These are phyloP conservation scores for Pittosporum tobira DNA, from an alignment of 129 eudicot genomes.

Conservation along the genomic window DNA sequence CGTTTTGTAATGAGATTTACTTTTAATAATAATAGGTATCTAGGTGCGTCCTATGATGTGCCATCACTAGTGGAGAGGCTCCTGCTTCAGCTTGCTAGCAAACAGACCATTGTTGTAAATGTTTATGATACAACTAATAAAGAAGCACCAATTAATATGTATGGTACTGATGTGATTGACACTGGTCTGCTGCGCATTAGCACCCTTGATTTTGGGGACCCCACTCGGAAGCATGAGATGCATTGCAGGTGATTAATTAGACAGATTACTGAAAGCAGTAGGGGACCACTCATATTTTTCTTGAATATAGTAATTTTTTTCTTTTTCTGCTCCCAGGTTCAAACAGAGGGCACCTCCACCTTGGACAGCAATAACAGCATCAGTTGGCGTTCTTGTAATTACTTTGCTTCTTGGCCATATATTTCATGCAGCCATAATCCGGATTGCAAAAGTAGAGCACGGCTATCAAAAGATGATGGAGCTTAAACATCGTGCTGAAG, in stretches of 20 bases:
- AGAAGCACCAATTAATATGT: conserved; percentile 55
- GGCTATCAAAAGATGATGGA: conserved; percentile 55
- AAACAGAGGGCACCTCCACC: conserved; percentile 60
- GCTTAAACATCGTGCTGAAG: conserved; percentile 80
- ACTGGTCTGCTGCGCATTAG: conserved; percentile 54
- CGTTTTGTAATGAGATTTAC: not conserved
- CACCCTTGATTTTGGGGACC: conserved; percentile 87
- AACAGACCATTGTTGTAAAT: conserved; percentile 78
- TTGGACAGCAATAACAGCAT: conserved; percentile 53
- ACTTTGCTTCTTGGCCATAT: conserved; percentile 61
- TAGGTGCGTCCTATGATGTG: conserved; percentile 88
- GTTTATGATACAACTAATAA: conserved; percentile 76
- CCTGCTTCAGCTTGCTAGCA: conserved; percentile 88
- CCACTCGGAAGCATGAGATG: conserved; percentile 86
- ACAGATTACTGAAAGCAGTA: not conserved
- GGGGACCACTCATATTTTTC: not conserved
- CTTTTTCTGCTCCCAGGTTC: conserved; percentile 40
- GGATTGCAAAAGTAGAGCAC: conserved; percentile 47
- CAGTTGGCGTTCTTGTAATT: conserved; percentile 46
- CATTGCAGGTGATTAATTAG: conserved; percentile 68
- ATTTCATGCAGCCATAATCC: conserved; percentile 57
- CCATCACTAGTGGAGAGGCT: conserved; percentile 87
- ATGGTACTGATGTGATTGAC: conserved; percentile 52
- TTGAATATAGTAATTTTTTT: not conserved
- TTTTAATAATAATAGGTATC: conserved; percentile 39